phyloP scores from a whole-genome alignment of 345 rosid species.

The Corchorus olitorius region DNA sequence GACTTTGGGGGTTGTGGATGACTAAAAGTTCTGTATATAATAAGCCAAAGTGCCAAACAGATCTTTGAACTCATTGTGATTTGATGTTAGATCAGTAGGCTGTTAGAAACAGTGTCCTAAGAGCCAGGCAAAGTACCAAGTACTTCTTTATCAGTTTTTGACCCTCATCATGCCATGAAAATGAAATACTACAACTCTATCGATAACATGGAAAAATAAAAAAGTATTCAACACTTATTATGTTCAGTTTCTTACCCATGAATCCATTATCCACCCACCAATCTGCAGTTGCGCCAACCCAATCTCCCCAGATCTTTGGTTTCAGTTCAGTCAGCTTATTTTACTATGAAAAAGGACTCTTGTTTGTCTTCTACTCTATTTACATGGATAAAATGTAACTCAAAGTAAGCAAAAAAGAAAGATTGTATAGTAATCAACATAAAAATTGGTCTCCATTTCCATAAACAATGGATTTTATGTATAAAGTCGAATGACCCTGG shows the following conservation, averaged over 20 bases:
- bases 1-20: neutral
- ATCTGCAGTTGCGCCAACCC: neutral
- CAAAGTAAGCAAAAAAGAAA: neutral
- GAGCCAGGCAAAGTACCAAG: constrained; percentile 22
- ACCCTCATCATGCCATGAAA: neutral
- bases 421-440: constrained; percentile 5
- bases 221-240: too few relatives aligned
- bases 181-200: too few relatives aligned
- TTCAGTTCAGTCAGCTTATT: constrained; percentile 21
- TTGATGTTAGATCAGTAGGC: neutral
- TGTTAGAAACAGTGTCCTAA: neutral
- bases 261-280: neutral
- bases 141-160: constrained; percentile 30
- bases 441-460: constrained; percentile 19
- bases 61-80: neutral
- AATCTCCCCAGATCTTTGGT: constrained; percentile 17
- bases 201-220: too few relatives aligned
- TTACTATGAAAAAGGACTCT: neutral
- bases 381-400: neutral
- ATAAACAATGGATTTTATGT: constrained; percentile 13
- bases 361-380: neutral
- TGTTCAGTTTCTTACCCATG: neutral
- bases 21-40: neutral
- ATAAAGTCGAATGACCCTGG: constrained; percentile 20
- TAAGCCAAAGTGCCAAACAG: neutral